Evolutionary conservation across 345 rosid species (phyloP).

Genomic region (Psidium guajava): DNA sequence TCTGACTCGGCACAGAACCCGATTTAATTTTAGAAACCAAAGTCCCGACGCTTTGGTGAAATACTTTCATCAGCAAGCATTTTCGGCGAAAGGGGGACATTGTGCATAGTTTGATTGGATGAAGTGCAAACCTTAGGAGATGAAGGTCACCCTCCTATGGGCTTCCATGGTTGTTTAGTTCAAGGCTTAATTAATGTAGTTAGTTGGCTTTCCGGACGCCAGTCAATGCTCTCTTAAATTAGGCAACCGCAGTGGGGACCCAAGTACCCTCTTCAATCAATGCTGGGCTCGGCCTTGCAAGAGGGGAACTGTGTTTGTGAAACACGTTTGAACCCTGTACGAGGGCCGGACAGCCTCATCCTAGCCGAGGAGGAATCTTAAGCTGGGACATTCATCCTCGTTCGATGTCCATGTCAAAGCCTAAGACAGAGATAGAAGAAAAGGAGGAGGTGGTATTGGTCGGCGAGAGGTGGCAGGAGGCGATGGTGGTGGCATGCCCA

Average conservation of each 20-base stretch:
- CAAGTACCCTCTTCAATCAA: neutral
- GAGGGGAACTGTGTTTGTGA: too few relatives aligned
- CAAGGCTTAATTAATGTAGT: neutral
- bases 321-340: neutral
- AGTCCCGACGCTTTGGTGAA: too few relatives aligned
- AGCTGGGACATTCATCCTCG: neutral
- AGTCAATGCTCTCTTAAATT: neutral
- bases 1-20: too few relatives aligned
- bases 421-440: neutral
- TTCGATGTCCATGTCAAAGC: neutral
- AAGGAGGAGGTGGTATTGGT: neutral
- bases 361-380: neutral
- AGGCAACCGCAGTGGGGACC: neutral
- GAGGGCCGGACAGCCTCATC: neutral
- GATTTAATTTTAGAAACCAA: too few relatives aligned
- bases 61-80: too few relatives aligned
- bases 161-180: neutral
- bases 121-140: neutral
- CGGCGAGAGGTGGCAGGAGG: neutral
- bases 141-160: neutral
- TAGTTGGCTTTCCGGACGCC: neutral
- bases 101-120: neutral
- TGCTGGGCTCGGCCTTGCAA: neutral
- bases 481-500: neutral
- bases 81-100: neutral